Conservation (phyloP, 768 basidiomycete species). For the Serendipita sp. region DNA sequence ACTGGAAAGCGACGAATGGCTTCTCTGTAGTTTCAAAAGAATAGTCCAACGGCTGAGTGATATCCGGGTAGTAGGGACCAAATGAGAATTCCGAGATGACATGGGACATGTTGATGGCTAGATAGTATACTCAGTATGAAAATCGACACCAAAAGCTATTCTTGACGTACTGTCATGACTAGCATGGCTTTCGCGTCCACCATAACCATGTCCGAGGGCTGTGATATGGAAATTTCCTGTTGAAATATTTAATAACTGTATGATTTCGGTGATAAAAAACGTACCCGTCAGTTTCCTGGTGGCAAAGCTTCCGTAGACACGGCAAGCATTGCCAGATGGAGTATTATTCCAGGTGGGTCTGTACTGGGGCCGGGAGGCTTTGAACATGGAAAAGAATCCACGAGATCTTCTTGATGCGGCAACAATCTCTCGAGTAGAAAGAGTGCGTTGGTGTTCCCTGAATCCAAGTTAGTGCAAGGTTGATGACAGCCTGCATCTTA, state of each 20-base stretch:
- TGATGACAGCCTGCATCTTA: neutral
- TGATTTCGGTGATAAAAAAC: neutral
- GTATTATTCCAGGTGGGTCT: conserved; percentile 57
- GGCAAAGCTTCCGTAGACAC: conserved; percentile 64
- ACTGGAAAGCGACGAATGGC: conserved; percentile 79
- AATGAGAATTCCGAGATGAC: conserved; percentile 95
- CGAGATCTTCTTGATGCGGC: conserved; percentile 59
- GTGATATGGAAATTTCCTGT: conserved; percentile 86
- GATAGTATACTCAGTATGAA: neutral
- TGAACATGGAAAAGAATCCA: conserved; percentile 46
- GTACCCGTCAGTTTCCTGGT: conserved; percentile 83
- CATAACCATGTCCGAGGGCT: conserved; percentile 86
- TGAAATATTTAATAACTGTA: neutral
- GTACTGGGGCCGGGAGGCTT: conserved; percentile 30
- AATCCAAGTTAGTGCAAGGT: neutral
- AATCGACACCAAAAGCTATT: neutral
- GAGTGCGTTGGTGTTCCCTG: conserved; percentile 45
- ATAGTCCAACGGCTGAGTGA: conserved; percentile 85
- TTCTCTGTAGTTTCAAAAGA: conserved; percentile 60
- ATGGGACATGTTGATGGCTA: conserved; percentile 94
- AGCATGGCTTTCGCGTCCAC: conserved; percentile 57
- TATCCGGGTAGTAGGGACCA: conserved; percentile 89
- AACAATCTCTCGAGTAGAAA: conserved; percentile 55
- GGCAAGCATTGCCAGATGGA: conserved; percentile 57
- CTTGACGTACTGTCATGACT: conserved; percentile 57